phyloP scores from a whole-genome alignment of 2,329 filamentous ascomycete genomes.

The Phialophora verrucosa region DNA sequence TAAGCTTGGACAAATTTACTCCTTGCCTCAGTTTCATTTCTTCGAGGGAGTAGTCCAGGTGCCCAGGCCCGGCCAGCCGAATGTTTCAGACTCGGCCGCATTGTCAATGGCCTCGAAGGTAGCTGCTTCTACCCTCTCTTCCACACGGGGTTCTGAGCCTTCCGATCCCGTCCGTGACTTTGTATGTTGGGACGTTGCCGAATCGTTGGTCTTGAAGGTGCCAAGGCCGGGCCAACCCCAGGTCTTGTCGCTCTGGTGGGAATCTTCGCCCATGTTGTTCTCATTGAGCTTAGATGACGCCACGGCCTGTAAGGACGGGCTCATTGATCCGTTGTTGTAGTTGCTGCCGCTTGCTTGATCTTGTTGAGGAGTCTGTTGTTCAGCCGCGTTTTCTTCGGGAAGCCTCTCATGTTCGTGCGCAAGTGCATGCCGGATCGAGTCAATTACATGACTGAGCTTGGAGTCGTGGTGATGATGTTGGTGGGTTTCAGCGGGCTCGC shows the following conservation, averaged over 20 bases:
- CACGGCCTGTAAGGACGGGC: conserved; percentile 32
- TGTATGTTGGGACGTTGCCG: conserved; percentile 1
- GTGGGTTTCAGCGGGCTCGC: background rate
- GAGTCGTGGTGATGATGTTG: conserved; percentile 22
- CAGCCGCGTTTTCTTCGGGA: conserved; percentile 6
- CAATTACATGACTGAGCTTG: conserved; percentile 29
- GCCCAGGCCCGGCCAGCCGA: conserved; percentile 33
- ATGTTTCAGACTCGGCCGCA: conserved; percentile 28
- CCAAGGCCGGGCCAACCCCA: conserved; percentile 30
- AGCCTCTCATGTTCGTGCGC: conserved; percentile 29
- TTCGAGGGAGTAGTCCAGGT: conserved; percentile 8
- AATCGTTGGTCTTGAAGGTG: conserved; percentile 5
- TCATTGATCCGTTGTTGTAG: conserved; percentile 23
- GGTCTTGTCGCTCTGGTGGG: conserved; percentile 23
- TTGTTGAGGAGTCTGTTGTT: conserved; percentile 15
- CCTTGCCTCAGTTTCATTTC: background rate
- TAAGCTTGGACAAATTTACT: background rate
- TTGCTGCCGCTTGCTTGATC: background rate
- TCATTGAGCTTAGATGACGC: conserved; percentile 29
- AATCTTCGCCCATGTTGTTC: conserved; percentile 33
- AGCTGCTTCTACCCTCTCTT: conserved; percentile 24
- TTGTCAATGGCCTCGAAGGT: conserved; percentile 31
- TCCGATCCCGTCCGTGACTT: conserved; percentile 2
- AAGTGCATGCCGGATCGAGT: conserved; percentile 26
- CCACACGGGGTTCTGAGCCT: conserved; percentile 2